Evolutionary conservation across 176 grass and related monocot genomes (phyloP), one percentile per base, ranked within the genome.

Genomic region (Carex parvula): DNA sequence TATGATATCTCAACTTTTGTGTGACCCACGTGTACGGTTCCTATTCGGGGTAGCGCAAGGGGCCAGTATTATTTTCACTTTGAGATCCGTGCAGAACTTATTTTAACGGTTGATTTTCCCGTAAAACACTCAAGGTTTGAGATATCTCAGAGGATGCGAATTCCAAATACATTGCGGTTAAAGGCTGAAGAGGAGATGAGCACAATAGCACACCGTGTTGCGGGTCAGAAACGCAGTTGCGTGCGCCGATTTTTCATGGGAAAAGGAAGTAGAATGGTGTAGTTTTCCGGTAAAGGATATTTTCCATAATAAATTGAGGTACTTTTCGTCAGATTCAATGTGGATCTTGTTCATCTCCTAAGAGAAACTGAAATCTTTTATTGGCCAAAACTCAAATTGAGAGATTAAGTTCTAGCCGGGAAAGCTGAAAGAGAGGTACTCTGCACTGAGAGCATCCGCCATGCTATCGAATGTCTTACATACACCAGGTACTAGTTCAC

Each of bases 401-500:
- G 50, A 56, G 46, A 60, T 29, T 29, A 30, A 79, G 12, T 79
- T 81, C 3, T 41, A 39, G n/a, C n/a, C 5, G 42, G 44, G 17
- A 81, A 44, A 81, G 32, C 55, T 76, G 12, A 30, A 30, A 50
- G n/a, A 74, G n/a, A 74, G 70, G 70, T 50, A 22, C 20, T 81
- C 33, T 20, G 20, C 18, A 60, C 59, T 6, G 4, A 20, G 18
- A 55, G 0, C 60, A 8, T 48, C 41, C 12, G 39, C 12, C 26
- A 50, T 82, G 60, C 61, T 82, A 17, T 54, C 41, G 6, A 3
- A 65, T 30, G 6, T 82, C 20, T 66, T 82, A 0, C 18, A 30
- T 8, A 35, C 30, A 67, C 20, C 60, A 68, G 80, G 80, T 82
- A 67, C 56, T 60, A 61, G 14, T 57, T 48, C 29, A 30, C 24